These are phyloP conservation scores for Ogataea siamensis DNA, from an alignment of 805 yeast species.

Conservation along the genomic window DNA sequence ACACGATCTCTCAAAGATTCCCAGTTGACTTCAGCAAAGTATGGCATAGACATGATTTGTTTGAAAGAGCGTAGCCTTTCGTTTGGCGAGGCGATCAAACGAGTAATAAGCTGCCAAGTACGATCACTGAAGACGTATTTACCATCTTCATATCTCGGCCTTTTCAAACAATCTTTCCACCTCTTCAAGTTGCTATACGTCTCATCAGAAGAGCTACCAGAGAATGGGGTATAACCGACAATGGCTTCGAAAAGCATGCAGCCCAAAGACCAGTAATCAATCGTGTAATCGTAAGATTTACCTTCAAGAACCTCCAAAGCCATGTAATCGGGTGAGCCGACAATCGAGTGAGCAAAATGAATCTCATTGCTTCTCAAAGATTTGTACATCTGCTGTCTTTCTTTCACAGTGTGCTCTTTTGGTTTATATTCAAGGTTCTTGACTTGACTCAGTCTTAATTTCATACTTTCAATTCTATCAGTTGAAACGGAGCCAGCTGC, in stretches of 20 bases:
- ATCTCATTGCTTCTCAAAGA: constrained; percentile 74
- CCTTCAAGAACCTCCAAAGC: constrained; percentile 97
- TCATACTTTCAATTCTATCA: constrained; percentile 92
- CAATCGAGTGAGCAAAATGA: constrained; percentile 90
- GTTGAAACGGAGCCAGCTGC: constrained; percentile 95
- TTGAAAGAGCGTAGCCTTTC: constrained; percentile 73
- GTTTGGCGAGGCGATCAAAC: constrained; percentile 76
- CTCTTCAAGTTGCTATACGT: constrained; percentile 90
- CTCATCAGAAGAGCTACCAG: constrained; percentile 91
- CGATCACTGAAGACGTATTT: constrained; percentile 91
- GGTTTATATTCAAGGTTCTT: constrained; percentile 72
- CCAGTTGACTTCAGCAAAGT: constrained; percentile 86
- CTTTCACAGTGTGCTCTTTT: constrained; percentile 70
- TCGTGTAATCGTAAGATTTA: constrained; percentile 88
- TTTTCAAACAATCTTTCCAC: constrained; percentile 83
- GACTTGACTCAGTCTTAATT: constrained; percentile 58
- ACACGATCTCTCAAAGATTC: constrained; percentile 59
- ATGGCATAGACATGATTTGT: constrained; percentile 75
- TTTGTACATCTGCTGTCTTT: constrained; percentile 83
- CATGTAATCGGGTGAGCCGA: constrained; percentile 99
- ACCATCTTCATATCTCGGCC: constrained; percentile 92
- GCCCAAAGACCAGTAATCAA: constrained; percentile 98
- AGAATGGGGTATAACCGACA: constrained; percentile 96
- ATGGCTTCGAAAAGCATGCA: constrained; percentile 95
- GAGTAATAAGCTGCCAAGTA: constrained; percentile 86